Evolutionary conservation across 1,284 basidiomycete species (phyloP).

Genomic region (Ustilago nuda): DNA sequence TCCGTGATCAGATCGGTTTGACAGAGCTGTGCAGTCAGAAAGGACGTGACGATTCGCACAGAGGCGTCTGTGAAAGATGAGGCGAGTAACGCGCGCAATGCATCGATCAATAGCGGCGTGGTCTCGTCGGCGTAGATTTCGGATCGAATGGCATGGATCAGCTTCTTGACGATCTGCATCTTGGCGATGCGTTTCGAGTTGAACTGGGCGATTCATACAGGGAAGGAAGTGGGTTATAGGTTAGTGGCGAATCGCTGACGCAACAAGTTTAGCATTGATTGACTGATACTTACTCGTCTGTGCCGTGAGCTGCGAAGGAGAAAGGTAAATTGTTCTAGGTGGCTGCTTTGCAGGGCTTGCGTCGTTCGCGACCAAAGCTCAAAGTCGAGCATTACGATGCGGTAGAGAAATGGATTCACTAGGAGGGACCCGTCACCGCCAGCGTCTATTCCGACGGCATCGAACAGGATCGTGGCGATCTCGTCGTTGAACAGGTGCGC

Average conservation of each 20-base stretch:
- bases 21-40: conserved; percentile 84
- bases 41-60: conserved; percentile 86
- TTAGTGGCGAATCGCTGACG: background rate
- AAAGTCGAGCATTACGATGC: conserved; percentile 85
- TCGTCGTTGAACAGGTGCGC: conserved; percentile 80
- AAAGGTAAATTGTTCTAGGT: conserved; percentile 82
- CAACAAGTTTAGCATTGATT: background rate
- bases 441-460: conserved; percentile 81
- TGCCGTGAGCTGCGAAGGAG: conserved; percentile 79
- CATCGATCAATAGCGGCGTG: conserved; percentile 15
- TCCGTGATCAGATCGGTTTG: conserved; percentile 64
- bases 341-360: conserved; percentile 78
- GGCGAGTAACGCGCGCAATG: conserved; percentile 60
- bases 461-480: conserved; percentile 81
- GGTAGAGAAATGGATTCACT: conserved; percentile 84
- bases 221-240: background rate
- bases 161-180: conserved; percentile 76
- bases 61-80: conserved; percentile 78
- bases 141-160: conserved; percentile 78
- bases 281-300: conserved; percentile 14
- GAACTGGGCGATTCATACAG: conserved; percentile 16
- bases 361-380: conserved; percentile 85
- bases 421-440: conserved; percentile 72
- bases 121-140: conserved; percentile 14
- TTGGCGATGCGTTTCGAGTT: conserved; percentile 61